Conservation (phyloP, 192 early-diverging fungal genomes). For the Chytriomyces hyalinus region DNA sequence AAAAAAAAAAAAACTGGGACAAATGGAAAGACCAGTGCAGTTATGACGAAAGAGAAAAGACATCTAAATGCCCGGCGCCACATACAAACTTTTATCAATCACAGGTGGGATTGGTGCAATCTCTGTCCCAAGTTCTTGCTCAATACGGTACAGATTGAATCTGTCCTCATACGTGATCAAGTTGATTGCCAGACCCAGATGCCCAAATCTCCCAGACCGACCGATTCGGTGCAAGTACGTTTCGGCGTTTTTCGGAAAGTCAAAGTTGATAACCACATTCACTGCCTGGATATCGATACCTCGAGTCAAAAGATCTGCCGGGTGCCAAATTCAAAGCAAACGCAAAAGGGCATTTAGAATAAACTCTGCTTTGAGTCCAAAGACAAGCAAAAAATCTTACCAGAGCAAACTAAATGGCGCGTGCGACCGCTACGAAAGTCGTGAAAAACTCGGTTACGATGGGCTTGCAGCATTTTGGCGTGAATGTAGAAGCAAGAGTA, state of each 20-base stretch:
- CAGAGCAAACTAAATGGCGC: slow-evolving; percentile 96
- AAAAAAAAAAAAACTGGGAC: slow-evolving; percentile 3
- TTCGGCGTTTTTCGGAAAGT: slow-evolving; percentile 99
- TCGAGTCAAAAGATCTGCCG: slow-evolving; percentile 88
- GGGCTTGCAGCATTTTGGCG: slow-evolving; percentile 96
- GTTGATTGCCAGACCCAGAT: slow-evolving; percentile 97
- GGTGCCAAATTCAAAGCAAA: slow-evolving; percentile 18
- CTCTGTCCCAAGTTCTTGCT: slow-evolving; percentile 97
- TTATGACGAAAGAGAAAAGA: background rate
- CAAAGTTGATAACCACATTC: slow-evolving; percentile 99
- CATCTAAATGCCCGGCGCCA: slow-evolving; percentile 38
- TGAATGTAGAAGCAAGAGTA: slow-evolving; percentile 99
- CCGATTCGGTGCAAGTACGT: slow-evolving; percentile 99
- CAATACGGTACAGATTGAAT: slow-evolving; percentile 97
- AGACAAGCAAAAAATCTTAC: slow-evolving; percentile 41
- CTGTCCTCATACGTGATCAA: slow-evolving; percentile 97
- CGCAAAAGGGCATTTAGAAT: background rate
- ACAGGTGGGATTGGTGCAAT: slow-evolving; percentile 97
- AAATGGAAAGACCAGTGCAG: background rate
- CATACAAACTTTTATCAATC: slow-evolving; percentile 90
- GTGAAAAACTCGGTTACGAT: slow-evolving; percentile 99
- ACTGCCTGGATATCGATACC: slow-evolving; percentile 99
- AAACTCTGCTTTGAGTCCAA: slow-evolving; percentile 17
- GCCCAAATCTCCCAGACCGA: slow-evolving; percentile 93
- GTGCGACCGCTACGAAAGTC: slow-evolving; percentile 98